A percentile compares a stretch with the other conserved stretches of the same genome.
Evolutionary conservation across 129 eudicot species (phyloP).

Genomic region (Arctium minus): DNA sequence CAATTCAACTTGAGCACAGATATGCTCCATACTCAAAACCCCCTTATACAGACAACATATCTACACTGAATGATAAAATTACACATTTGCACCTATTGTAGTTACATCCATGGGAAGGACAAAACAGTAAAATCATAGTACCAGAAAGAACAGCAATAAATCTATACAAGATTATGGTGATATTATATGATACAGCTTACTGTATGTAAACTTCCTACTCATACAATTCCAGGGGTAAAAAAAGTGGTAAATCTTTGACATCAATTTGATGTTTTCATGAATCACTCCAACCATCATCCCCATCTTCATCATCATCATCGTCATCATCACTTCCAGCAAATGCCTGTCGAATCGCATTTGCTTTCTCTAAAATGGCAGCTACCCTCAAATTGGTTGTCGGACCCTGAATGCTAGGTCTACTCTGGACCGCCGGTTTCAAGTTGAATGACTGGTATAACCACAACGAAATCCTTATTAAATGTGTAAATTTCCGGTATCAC

Average conservation of each 20-base stretch:
- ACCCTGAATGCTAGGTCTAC: constrained; percentile 78
- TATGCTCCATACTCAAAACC: neutral
- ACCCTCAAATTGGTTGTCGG: constrained; percentile 74
- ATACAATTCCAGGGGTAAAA: constrained; percentile 15
- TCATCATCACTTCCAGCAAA: constrained; percentile 88
- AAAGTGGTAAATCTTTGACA: neutral
- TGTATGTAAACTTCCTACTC: constrained; percentile 4
- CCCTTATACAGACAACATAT: constrained; percentile 7
- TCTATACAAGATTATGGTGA: constrained; percentile 24
- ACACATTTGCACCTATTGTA: constrained; percentile 19
- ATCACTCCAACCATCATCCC: constrained; percentile 79
- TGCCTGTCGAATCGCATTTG: constrained; percentile 76
- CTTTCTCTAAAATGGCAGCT: constrained; percentile 91
- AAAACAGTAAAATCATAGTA: constrained; percentile 14
- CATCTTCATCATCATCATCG: constrained; percentile 66
- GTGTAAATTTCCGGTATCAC: neutral
- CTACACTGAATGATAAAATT: constrained; percentile 13
- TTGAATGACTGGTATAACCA: constrained; percentile 60
- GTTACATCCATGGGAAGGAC: constrained; percentile 24
- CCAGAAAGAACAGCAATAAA: constrained; percentile 10
- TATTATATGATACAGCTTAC: constrained; percentile 23
- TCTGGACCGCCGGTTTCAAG: constrained; percentile 66
- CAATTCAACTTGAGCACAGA: neutral
- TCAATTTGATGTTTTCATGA: constrained; percentile 35
- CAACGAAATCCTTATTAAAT: constrained; percentile 2